Evolutionary conservation across 1,284 basidiomycete genomes (phyloP).

Genomic region (Ceratobasidium sp.): DNA sequence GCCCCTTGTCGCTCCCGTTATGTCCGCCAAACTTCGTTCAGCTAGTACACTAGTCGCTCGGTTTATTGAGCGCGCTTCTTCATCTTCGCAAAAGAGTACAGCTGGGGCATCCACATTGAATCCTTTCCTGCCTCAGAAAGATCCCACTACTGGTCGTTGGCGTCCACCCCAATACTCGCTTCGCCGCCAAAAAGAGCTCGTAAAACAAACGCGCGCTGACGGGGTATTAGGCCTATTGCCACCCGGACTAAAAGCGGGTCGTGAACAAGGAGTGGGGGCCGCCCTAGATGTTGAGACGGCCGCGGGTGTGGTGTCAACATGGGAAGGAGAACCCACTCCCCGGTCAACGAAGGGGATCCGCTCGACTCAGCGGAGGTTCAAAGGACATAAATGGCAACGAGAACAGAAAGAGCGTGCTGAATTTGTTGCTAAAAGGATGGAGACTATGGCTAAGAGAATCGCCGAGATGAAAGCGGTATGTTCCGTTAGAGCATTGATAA

Average conservation of each 20-base stretch:
- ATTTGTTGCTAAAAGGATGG: slow-evolving; percentile 46
- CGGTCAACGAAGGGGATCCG: slow-evolving; percentile 59
- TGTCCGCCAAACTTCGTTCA: slow-evolving; percentile 41
- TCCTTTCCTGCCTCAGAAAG: slow-evolving; percentile 75
- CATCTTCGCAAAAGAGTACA: background rate
- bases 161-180: slow-evolving; percentile 75
- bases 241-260: slow-evolving; percentile 67
- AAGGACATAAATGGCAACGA: slow-evolving; percentile 83
- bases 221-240: slow-evolving; percentile 72
- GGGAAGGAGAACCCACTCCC: slow-evolving; percentile 65
- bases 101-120: slow-evolving; percentile 58
- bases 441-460: slow-evolving; percentile 46
- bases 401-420: slow-evolving; percentile 46
- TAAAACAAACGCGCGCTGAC: slow-evolving; percentile 73
- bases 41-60: slow-evolving; percentile 31
- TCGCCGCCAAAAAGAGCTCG: slow-evolving; percentile 78
- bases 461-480: slow-evolving; percentile 39
- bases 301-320: slow-evolving; percentile 55
- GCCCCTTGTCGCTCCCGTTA: background rate
- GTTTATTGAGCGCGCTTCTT: slow-evolving; percentile 31
- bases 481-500: background rate
- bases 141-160: slow-evolving; percentile 74
- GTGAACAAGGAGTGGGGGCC: slow-evolving; percentile 33
- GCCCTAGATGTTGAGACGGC: slow-evolving; percentile 8
- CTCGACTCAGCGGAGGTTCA: slow-evolving; percentile 74